Evolutionary conservation across 2,329 filamentous ascomycete species (phyloP), one percentile per base, ranked within the genome.

Genomic region (Exutisphaerella laricina): DNA sequence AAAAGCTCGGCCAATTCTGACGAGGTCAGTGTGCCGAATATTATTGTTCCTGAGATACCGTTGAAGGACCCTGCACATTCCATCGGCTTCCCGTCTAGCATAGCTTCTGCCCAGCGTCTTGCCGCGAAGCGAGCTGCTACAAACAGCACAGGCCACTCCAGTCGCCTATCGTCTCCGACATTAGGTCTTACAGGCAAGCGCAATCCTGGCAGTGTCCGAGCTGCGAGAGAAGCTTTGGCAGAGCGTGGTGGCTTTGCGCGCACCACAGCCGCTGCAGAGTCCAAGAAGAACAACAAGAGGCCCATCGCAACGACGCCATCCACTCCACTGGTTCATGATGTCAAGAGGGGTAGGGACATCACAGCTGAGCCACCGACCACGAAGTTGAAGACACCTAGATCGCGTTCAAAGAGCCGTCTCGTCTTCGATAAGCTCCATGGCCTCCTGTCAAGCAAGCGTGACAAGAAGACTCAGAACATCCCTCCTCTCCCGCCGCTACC

Each of bases 361-460:
- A 17, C 33, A 14, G 14, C n/a, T 10, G 26, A 13, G 17, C 18
- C 20, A 23, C 28, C 25, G 14, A 36, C 8, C 20, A 7, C 14
- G 21, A 32, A 33, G 7, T 33, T 33, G 13, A 33, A 53, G 46
- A 36, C 39, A 12, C 46, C 47, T 22, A 48, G 58, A 21, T 50
- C 52, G 4, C 54, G 49, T 12, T 59, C 58, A 5, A 62, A 55
- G 43, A 57, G 57, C 29, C 55, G 55, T 2, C 39, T 49, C 6
- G 46, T 60, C 5, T 39, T 60, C 10, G 51, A 59, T 46, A 61
- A 59, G 42, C 34, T 62, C 36, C 55, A 56, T 13, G 56, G 51
- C 8, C 39, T 62, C n/a, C 58, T 60, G 41, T 46, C 53, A 2
- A 40, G 45, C 30, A 58, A 52, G 46, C 51, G 51, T n/a, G 53